These are phyloP conservation scores for Colletotrichum costaricense DNA, from an alignment of 2,329 filamentous ascomycete genomes.

Conservation along the genomic window DNA sequence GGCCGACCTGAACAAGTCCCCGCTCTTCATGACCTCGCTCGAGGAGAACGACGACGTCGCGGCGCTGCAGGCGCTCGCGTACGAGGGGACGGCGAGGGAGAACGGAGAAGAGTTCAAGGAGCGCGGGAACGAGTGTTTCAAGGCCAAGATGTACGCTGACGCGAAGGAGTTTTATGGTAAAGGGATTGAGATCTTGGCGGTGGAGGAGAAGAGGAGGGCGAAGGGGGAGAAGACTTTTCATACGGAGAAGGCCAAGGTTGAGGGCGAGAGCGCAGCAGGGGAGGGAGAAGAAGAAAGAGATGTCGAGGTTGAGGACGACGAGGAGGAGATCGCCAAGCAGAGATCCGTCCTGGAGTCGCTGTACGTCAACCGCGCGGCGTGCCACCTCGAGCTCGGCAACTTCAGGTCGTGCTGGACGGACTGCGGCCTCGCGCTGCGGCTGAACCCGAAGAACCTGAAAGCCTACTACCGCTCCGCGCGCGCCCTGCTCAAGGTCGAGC, in stretches of 20 bases:
- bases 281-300: conserved; percentile 46
- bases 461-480: conserved; percentile 87
- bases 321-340: conserved; percentile 71
- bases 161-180: conserved; percentile 93
- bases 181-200: conserved; percentile 78
- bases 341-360: conserved; percentile 77
- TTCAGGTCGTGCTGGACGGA: conserved; percentile 88
- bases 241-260: conserved; percentile 42
- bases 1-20: conserved; percentile 70
- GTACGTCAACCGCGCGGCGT: conserved; percentile 88
- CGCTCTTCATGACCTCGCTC: conserved; percentile 96
- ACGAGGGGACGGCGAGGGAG: conserved; percentile 90
- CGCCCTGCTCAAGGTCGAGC: conserved; percentile 83
- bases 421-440: conserved; percentile 80
- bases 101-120: conserved; percentile 88
- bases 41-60: conserved; percentile 88
- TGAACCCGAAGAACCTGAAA: conserved; percentile 87
- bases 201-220: conserved; percentile 69
- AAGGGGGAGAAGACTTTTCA: conserved; percentile 43
- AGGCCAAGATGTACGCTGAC: conserved; percentile 78
- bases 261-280: conserved; percentile 45
- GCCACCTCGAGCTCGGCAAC: conserved; percentile 89
- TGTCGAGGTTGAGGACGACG: conserved; percentile 60
- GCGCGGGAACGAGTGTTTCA: conserved; percentile 91
- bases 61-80: conserved; percentile 88